Base-by-base conservation (phyloP, 345 rosid genomes). In the Gossypioides kirkii region DNA sequence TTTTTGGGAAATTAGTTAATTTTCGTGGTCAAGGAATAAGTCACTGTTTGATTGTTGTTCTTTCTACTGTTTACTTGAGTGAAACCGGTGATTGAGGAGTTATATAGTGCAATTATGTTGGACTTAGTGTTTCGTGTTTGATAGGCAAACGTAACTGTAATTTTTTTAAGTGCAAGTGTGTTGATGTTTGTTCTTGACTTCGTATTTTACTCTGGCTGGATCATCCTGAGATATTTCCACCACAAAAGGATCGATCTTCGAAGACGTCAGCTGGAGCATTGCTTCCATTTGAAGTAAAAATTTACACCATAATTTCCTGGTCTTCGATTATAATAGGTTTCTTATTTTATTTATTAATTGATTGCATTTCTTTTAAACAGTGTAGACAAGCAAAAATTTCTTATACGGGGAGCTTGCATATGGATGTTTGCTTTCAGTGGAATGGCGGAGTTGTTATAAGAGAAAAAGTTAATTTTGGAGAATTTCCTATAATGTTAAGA, bases 371-470 rank as follows among this genome's bases (percentile, higher is more conserved):
- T 47, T 77, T 58, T 53, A 9, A 77, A 80, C 87, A 94, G 98
- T 90, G 97, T 85, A 80, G 98, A 26, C 97, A 90, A 68, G 96
- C 98, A 1, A 95, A 88, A 81, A 77, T 79, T 76, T 95, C 99
- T 0, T 95, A 95, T 77, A 76, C 88, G 0, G 98, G 97, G 61
- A 79, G 77, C 79, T 84, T 94, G 56, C 73, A 77, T 80, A 88
- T 89, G 2, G 88, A 87, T 73, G 85, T 92, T 65, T 82, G 82
- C 78, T 83, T 90, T 62, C 89, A 84, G 58, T 87, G 81, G 72
- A 78, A 83, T 26, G 82, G 80, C 49, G 83, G 80, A 47, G 79
- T 56, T 2, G 66, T 55, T 25, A 77, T 92, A 9, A 87, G 90
- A 78, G 94, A 92, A n/a, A 86, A 74, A 47, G 53, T 78, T 75